Evolutionary conservation across 345 rosid species (phyloP).

Genomic region (Eucalyptus albens): DNA sequence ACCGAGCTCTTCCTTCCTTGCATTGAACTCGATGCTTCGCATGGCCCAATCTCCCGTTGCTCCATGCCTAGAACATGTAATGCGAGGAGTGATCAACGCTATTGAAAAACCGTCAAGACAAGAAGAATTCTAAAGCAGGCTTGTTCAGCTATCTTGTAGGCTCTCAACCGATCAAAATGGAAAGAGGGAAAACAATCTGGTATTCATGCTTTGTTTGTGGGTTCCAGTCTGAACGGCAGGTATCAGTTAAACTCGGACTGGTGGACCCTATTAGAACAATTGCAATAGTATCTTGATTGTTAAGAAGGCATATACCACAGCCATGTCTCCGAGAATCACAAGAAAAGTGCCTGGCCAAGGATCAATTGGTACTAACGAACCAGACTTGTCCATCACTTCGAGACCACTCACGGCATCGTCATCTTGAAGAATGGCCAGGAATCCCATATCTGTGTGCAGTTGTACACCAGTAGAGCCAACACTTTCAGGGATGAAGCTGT

Average conservation of each 20-base stretch:
- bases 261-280: not conserved
- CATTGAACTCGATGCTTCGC: constrained; percentile 79
- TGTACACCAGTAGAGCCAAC: constrained; percentile 67
- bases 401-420: constrained; percentile 78
- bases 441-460: constrained; percentile 75
- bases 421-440: constrained; percentile 79
- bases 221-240: not conserved
- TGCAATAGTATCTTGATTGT: not conserved
- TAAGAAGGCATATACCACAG: constrained; percentile 18
- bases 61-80: constrained; percentile 40
- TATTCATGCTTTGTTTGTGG: not conserved
- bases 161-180: not conserved
- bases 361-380: constrained; percentile 33
- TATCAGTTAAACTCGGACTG: not conserved
- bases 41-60: constrained; percentile 60
- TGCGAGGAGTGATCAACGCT: not conserved
- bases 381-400: constrained; percentile 58
- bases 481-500: constrained; percentile 53
- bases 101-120: not conserved
- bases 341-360: constrained; percentile 67
- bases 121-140: not conserved
- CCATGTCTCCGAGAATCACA: constrained; percentile 77
- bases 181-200: not conserved
- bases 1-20: constrained; percentile 41
- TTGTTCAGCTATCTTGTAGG: not conserved